A percentile compares a stretch with the other conserved stretches of the same genome.
Evolutionary conservation across 805 yeast genomes (phyloP).

Genomic region (Candida montana): DNA sequence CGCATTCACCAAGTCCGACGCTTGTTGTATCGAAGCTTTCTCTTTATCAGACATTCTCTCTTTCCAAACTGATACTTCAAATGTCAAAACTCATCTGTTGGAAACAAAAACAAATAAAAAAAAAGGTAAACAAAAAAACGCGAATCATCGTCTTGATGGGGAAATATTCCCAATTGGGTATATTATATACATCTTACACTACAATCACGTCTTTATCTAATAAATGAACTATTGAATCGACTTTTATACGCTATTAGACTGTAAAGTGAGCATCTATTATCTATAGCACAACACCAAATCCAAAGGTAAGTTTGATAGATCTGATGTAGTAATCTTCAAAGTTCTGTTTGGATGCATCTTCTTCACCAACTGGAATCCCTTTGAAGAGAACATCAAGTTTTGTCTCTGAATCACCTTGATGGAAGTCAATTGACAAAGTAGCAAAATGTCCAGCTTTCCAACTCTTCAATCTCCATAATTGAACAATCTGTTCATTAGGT

Average conservation of each 20-base stretch:
- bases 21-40: slow-evolving; percentile 7
- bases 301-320: slow-evolving; percentile 87
- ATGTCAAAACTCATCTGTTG: neutral
- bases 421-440: slow-evolving; percentile 55
- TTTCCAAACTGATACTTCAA: neutral
- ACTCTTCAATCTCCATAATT: slow-evolving; percentile 81
- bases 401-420: slow-evolving; percentile 82
- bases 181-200: no score
- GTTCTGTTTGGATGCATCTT: slow-evolving; percentile 76
- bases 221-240: no score
- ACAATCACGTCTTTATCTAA: no score
- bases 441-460: slow-evolving; percentile 90
- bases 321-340: slow-evolving; percentile 87
- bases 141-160: no score
- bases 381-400: slow-evolving; percentile 69
- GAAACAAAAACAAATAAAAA: neutral
- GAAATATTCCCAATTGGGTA: no score
- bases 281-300: slow-evolving; percentile 97
- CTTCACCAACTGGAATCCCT: slow-evolving; percentile 95
- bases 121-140: neutral
- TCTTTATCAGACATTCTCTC: slow-evolving; percentile 2
- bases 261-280: no score
- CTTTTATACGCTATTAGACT: no score
- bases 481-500: slow-evolving; percentile 54
- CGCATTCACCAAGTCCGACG: slow-evolving; percentile 14